Percentiles rank a stretch among this genome's conserved stretches.
Evolutionary conservation across 139 green algal species (phyloP).

Genomic region (Micractinium conductrix): DNA sequence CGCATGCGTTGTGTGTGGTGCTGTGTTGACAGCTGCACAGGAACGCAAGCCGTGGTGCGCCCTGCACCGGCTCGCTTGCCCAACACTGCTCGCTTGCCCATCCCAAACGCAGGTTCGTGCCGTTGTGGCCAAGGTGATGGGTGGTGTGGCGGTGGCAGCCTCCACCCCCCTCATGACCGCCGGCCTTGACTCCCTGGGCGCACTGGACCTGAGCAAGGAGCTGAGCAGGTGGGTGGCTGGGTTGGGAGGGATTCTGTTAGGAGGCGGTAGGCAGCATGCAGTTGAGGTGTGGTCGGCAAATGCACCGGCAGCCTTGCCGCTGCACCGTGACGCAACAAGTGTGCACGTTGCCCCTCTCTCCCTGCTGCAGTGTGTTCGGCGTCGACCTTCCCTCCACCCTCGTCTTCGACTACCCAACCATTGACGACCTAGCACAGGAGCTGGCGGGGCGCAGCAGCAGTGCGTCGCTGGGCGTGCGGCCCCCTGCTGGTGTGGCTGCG

Average conservation of each 20-base stretch:
- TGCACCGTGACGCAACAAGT: not conserved
- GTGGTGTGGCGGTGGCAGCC: conserved; percentile 10
- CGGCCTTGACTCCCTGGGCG: conserved; percentile 75
- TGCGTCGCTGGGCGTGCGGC: not conserved
- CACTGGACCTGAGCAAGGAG: conserved; percentile 54
- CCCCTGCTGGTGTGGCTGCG: not conserved
- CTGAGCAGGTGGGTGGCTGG: conserved; percentile 18
- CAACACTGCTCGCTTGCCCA: not conserved
- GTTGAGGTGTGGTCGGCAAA: not conserved
- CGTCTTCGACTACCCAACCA: conserved; percentile 61
- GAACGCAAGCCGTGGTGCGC: not conserved
- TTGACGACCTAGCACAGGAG: not conserved
- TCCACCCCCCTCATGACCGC: conserved; percentile 36
- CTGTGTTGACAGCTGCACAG: too few species aligned
- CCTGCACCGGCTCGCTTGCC: not conserved
- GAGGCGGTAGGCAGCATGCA: not conserved
- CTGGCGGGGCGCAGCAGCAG: not conserved
- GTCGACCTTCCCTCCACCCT: conserved; percentile 53
- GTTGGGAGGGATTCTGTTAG: not conserved
- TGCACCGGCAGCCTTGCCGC: not conserved
- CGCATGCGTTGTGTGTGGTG: too few species aligned
- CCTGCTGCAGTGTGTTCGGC: conserved; percentile 11
- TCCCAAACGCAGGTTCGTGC: not conserved
- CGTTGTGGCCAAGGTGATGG: not conserved
- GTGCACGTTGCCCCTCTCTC: not conserved